Conservation (phyloP, 805 yeast genomes). For the Cyberlindnera bimundalis region DNA sequence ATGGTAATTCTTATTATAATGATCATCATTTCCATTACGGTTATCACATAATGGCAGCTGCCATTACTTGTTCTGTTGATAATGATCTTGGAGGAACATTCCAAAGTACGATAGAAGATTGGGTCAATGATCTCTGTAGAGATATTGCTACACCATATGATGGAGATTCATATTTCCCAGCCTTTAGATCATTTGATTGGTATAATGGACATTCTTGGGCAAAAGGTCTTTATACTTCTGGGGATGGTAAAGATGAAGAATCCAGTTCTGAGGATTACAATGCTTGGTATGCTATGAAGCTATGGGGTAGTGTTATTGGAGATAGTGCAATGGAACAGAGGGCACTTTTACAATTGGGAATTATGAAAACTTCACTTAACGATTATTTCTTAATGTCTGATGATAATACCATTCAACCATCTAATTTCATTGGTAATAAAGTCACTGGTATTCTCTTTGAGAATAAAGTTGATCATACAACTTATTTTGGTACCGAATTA, state of each 20-base stretch:
- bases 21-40: constrained; percentile 80
- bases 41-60: constrained; percentile 69
- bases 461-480: constrained; percentile 68
- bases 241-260: constrained; percentile 78
- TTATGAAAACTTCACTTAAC: constrained; percentile 51
- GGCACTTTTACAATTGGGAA: constrained; percentile 58
- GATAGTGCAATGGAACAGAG: constrained; percentile 50
- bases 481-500: constrained; percentile 69
- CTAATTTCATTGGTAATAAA: constrained; percentile 52
- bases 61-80: constrained; percentile 58
- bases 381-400: constrained; percentile 51
- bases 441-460: constrained; percentile 75
- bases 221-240: constrained; percentile 63
- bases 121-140: constrained; percentile 58
- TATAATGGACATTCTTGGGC: constrained; percentile 79
- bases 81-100: constrained; percentile 45
- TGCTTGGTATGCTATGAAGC: constrained; percentile 62
- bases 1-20: constrained; percentile 67
- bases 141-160: constrained; percentile 62
- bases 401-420: constrained; percentile 55
- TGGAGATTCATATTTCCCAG: constrained; percentile 58
- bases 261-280: constrained; percentile 74
- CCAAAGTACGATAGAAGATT: constrained; percentile 38
- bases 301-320: constrained; percentile 57
- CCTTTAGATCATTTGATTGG: constrained; percentile 69